Conservation (phyloP, 2,329 filamentous ascomycete species). For the Didymella pomorum region DNA sequence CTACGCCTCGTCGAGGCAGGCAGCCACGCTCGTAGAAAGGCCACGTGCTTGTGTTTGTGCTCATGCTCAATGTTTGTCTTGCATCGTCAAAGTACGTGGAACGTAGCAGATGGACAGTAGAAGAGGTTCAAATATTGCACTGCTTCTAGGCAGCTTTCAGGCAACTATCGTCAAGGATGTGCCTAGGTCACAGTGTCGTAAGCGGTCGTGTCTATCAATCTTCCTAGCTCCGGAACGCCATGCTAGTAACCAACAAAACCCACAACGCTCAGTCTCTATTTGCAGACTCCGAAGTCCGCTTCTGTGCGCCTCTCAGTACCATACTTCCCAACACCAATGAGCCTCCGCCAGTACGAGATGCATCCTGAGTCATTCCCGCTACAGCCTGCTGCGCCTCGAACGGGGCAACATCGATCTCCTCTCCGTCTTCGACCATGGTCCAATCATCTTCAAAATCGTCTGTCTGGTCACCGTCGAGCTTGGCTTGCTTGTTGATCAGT, state of each 20-base stretch:
- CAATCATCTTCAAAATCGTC: slow-evolving; percentile 83
- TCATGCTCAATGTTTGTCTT: background rate
- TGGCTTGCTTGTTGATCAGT: slow-evolving; percentile 71
- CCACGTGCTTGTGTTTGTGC: slow-evolving; percentile 1
- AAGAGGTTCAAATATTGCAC: background rate
- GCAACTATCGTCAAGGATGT: slow-evolving; percentile 2
- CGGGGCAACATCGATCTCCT: slow-evolving; percentile 41
- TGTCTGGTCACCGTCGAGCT: slow-evolving; percentile 47
- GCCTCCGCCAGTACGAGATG: slow-evolving; percentile 30
- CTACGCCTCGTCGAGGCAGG: background rate
- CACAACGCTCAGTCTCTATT: slow-evolving; percentile 29
- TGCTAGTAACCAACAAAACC: slow-evolving; percentile 10
- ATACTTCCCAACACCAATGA: slow-evolving; percentile 43
- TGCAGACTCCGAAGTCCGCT: slow-evolving; percentile 31
- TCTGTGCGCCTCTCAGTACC: slow-evolving; percentile 38
- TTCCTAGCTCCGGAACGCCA: slow-evolving; percentile 16
- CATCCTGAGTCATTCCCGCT: slow-evolving; percentile 35
- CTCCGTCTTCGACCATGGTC: slow-evolving; percentile 81
- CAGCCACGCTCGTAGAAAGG: background rate
- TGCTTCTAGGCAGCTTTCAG: background rate
- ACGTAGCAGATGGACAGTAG: background rate
- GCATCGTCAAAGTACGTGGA: background rate
- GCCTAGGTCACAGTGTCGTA: slow-evolving; percentile 3
- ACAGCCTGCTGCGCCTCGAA: slow-evolving; percentile 36
- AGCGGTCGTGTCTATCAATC: slow-evolving; percentile 17